Percentiles rank a stretch among this genome's conserved stretches.
Evolutionary conservation across 2,329 filamentous ascomycete species (phyloP).

Genomic region (Calonectria multiphialidica): DNA sequence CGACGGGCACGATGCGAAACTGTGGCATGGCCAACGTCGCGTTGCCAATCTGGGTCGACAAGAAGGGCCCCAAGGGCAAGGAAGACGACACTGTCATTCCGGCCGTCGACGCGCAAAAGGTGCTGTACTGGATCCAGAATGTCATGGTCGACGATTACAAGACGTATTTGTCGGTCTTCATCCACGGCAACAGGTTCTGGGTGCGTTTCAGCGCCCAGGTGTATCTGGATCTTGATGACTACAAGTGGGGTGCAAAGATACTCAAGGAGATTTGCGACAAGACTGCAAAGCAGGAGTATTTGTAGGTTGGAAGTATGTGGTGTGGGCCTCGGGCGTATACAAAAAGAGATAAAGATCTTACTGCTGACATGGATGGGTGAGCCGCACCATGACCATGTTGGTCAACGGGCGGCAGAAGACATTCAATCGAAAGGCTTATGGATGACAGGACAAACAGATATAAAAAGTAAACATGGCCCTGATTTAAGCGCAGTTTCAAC

Average conservation of each 20-base stretch:
- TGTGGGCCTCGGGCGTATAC: neutral
- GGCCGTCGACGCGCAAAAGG: slow-evolving; percentile 46
- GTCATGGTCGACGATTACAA: slow-evolving; percentile 69
- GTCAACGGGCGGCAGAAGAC: neutral
- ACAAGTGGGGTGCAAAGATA: slow-evolving; percentile 74
- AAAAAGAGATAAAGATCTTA: neutral
- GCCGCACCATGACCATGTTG: neutral
- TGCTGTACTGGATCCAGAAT: slow-evolving; percentile 69
- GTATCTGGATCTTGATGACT: slow-evolving; percentile 85
- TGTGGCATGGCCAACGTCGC: slow-evolving; percentile 81
- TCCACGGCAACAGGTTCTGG: slow-evolving; percentile 75
- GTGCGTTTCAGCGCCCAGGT: slow-evolving; percentile 82
- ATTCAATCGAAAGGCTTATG: too few species aligned
- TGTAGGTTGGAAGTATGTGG: neutral
- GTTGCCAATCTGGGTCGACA: slow-evolving; percentile 69
- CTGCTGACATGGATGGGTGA: neutral
- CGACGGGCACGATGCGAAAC: slow-evolving; percentile 68
- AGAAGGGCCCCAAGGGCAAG: slow-evolving; percentile 39
- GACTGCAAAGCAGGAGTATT: slow-evolving; percentile 52
- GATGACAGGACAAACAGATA: too few species aligned
- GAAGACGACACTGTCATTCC: slow-evolving; percentile 47
- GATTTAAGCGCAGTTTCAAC: too few species aligned
- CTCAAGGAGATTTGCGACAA: slow-evolving; percentile 64
- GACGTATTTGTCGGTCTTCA: slow-evolving; percentile 77
- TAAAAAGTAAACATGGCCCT: too few species aligned